Conservation (phyloP, 768 basidiomycete species). For the Myochromella boudieri region DNA sequence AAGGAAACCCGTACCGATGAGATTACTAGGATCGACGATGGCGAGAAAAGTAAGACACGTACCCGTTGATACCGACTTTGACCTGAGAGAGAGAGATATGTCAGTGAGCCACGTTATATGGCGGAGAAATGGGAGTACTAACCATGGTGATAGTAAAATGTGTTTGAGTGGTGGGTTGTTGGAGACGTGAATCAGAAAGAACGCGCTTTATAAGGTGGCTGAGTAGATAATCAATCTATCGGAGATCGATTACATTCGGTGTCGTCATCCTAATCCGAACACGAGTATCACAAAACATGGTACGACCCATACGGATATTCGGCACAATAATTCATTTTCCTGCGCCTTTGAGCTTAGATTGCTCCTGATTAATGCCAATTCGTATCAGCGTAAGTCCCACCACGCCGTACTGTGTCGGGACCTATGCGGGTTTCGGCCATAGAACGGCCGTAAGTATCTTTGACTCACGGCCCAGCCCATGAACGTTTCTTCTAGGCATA, state of each 20-base stretch:
- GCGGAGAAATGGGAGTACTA: slow-evolving; percentile 5
- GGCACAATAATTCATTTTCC: too few species aligned
- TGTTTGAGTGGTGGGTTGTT: slow-evolving; percentile 14
- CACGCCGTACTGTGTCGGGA: too few species aligned
- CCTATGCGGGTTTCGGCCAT: slow-evolving; percentile 11
- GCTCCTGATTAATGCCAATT: too few species aligned
- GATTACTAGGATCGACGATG: slow-evolving; percentile 1
- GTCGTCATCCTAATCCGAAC: too few species aligned
- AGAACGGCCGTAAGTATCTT: slow-evolving; percentile 1
- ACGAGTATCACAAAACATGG: too few species aligned
- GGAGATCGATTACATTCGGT: slow-evolving; percentile 21
- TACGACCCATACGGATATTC: too few species aligned
- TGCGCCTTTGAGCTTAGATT: too few species aligned
- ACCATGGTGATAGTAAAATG: slow-evolving; percentile 21
- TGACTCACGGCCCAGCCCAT: slow-evolving; percentile 3
- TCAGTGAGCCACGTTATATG: neutral
- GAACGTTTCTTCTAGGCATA: slow-evolving; percentile 1
- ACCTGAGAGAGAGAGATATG: slow-evolving; percentile 37
- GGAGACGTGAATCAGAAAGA: slow-evolving; percentile 12
- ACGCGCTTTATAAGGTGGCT: slow-evolving; percentile 18
- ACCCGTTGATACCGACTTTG: slow-evolving; percentile 98
- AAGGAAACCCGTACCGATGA: neutral
- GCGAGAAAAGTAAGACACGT: slow-evolving; percentile 28
- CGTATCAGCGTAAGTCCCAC: too few species aligned
- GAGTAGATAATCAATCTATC: slow-evolving; percentile 25